Evolutionary conservation across 169 alveolate species (phyloP), one percentile per base, ranked within the genome.

Genomic region (Cryptosporidium andersoni): DNA sequence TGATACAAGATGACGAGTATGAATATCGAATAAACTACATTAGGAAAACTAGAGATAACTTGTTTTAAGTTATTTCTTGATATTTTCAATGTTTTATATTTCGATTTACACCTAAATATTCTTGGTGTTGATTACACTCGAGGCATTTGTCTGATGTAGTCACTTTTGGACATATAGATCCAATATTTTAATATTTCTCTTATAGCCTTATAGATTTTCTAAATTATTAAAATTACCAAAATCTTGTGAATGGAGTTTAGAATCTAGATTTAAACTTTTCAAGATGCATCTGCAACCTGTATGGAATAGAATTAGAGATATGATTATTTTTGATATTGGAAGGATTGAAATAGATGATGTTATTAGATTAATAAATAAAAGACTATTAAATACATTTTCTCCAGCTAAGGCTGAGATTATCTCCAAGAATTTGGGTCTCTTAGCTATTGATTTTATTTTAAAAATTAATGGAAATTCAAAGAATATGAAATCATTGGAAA

Each of bases 1-100:
- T 74, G 85, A 74, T 45, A 74, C 55, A 58, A 14, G 85, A 74
- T 74, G 85, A 74, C 85, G 85, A 74, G 85, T 37, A 74, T 74
- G 85, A 74, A 43, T 74, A 8, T 74, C 40, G 65, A 39, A 25
- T 49, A 12, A 60, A 5, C 1, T 60, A 34, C 65, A 36, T 16
- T 11, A 25, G n/a, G 2, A 47, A 4, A 36, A 60, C 4, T 2
- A 36, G 65, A 14, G 2, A 49, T 60, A 0, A 1, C 39, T 60
- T 47, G 65, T 60, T 60, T 60, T 60, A 47, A 25, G 25, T 25
- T 25, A 25, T 37, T 4, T 66, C 81, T 25, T 16, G 5, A 3
- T 55, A 5, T 55, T 25, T 66, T 37, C 64, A 6, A n/a, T 34
- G 4, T 42, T 34, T 66, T 39, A 40, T 39, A 11, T 53, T 34